These are phyloP conservation scores for Myriosclerotinia scirpicola DNA, from an alignment of 2,329 filamentous ascomycete species.

Conservation along the genomic window DNA sequence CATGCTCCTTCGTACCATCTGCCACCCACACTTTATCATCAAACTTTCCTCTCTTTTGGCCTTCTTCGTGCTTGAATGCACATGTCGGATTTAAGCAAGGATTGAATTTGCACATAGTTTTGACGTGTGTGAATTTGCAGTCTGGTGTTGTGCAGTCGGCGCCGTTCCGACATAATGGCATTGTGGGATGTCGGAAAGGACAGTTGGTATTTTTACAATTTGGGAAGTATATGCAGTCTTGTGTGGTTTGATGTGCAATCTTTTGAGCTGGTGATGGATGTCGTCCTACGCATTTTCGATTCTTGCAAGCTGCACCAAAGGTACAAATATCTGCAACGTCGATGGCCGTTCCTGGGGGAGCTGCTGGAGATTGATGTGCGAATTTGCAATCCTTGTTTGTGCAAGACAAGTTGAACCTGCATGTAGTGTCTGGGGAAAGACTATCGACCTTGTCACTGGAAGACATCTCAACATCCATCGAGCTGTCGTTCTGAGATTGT, in stretches of 20 bases:
- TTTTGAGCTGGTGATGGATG: slow-evolving; percentile 89
- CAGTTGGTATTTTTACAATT: slow-evolving; percentile 88
- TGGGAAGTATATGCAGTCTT: slow-evolving; percentile 88
- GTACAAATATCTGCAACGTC: slow-evolving; percentile 79
- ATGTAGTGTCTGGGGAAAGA: slow-evolving; percentile 69
- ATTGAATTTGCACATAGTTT: slow-evolving; percentile 83
- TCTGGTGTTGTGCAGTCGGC: slow-evolving; percentile 77
- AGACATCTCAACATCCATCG: slow-evolving; percentile 63
- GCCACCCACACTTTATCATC: slow-evolving; percentile 90
- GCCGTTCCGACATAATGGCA: slow-evolving; percentile 88
- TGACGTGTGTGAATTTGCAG: slow-evolving; percentile 89
- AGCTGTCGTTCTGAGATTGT: slow-evolving; percentile 30
- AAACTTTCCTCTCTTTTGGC: slow-evolving; percentile 78
- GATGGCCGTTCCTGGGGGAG: slow-evolving; percentile 71
- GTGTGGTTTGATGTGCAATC: slow-evolving; percentile 74
- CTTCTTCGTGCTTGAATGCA: slow-evolving; percentile 85
- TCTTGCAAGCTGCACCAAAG: slow-evolving; percentile 91
- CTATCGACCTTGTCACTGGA: slow-evolving; percentile 50
- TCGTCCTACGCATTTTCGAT: slow-evolving; percentile 86
- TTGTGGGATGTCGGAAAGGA: slow-evolving; percentile 83
- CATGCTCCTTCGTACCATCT: slow-evolving; percentile 58
- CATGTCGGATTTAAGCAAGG: slow-evolving; percentile 90
- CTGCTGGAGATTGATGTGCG: slow-evolving; percentile 90
- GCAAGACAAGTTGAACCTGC: slow-evolving; percentile 87
- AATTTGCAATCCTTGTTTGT: slow-evolving; percentile 88